Conservation (phyloP, 129 eudicot genomes). For the carrot (Daucus carota) region DH1_v3.0 NC_030381.2:21333501-21334000, state of each 20-base stretch:
- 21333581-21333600: slow-evolving; percentile 6
- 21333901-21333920: not conserved
- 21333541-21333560: not conserved
- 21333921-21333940: not conserved
- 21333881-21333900: not conserved
- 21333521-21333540: not conserved
- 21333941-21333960: not conserved
- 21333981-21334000: slow-evolving; percentile 7
- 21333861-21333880: not conserved
- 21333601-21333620: not conserved
- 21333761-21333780: not conserved
- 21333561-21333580: not conserved
- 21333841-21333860: not conserved
- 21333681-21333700: not conserved
- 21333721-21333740: not conserved
- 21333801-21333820: not conserved
- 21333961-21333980: not conserved
- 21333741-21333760: not conserved
- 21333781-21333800: not conserved
- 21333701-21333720: slow-evolving; percentile 4
- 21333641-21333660: not conserved
- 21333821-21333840: not conserved
- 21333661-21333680: not conserved
- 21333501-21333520: not conserved
- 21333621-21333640: not conserved